Evolutionary conservation across 164 flowering plant species (phyloP).

Genomic region (Berberis thunbergii): DNA sequence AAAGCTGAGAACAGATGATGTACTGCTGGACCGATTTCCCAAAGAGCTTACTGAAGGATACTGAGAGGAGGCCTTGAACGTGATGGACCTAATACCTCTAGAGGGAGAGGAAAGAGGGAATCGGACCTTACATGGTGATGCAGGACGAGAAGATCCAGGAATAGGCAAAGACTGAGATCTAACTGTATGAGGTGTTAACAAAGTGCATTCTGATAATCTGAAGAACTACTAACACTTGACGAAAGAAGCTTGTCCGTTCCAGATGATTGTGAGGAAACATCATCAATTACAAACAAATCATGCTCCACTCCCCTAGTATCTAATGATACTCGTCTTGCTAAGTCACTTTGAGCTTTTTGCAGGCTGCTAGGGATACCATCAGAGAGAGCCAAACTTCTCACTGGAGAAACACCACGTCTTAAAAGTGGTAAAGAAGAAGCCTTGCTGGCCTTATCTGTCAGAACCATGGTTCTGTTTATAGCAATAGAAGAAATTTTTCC

Average conservation of each 20-base stretch:
- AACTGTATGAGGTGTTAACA: constrained; percentile 17
- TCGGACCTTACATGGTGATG: constrained; percentile 50
- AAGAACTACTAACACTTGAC: constrained; percentile 8
- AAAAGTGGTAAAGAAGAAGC: constrained; percentile 21
- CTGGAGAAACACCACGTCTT: constrained; percentile 38
- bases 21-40: constrained; percentile 36
- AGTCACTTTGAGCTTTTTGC: constrained; percentile 42
- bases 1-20: constrained; percentile 78
- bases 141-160: constrained; percentile 35
- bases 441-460: constrained; percentile 31
- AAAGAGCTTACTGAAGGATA: constrained; percentile 18
- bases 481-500: constrained; percentile 42
- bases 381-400: constrained; percentile 33
- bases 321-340: constrained; percentile 17
- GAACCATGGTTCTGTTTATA: constrained; percentile 45
- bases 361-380: constrained; percentile 32
- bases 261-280: constrained; percentile 16
- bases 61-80: constrained; percentile 45
- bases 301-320: constrained; percentile 25
- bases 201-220: constrained; percentile 31
- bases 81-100: constrained; percentile 77
- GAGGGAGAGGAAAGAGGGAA: constrained; percentile 31
- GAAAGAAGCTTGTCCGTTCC: constrained; percentile 18
- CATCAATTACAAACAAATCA: constrained; percentile 28
- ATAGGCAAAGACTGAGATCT: constrained; percentile 46